Base-by-base conservation (phyloP, 108 stramenopile genomes). In the Schizochytrium sp. region DNA sequence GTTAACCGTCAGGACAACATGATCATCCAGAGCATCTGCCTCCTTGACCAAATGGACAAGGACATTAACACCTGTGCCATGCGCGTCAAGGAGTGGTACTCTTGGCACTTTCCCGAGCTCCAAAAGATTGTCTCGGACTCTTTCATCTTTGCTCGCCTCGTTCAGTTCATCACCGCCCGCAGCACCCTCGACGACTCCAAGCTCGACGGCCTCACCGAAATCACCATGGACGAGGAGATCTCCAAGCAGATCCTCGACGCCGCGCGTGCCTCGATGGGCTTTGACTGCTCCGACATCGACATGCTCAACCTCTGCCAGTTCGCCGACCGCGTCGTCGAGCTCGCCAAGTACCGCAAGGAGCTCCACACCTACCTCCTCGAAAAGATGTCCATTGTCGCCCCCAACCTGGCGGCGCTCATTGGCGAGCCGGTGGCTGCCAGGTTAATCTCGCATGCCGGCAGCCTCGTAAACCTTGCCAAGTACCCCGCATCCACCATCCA, bases 31-130 rank as follows among this genome's bases (percentile, higher is more conserved):
- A 95, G 97, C 88, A 99, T 99, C 93, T 98, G 96, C 89, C 94
- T 99, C 10, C 93, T 99, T 87, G 99, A 99, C 94, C 98, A 99
- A 91, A 94, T 99, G 94, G 99, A 99, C 91, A 99, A 99, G 94
- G 99, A 99, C 92, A 89, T 99, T 23, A 99, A 99, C 91, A 99
- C 98, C 41, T 98, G 98, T 92, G 98, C 98, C 69, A 99, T 99
- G 99, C 93, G 99, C 58, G 97, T 98, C 48, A 92, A 97, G 16
- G 99, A 99, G 92, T 99, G 99, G 99, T 98, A 99, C 93, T 95
- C 94, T 76, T 99, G 98, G 98, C 99, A 99, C 94, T 99, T 99
- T 90, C 99, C 99, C 21, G 99, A 99, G 93, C 93, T 99, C 55
- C 93, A 95, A 60, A 96, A 97, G 58, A 48, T 91, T 53, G 90